Conservation (phyloP, 2,329 filamentous ascomycete species). For the Fusarium udum region DNA sequence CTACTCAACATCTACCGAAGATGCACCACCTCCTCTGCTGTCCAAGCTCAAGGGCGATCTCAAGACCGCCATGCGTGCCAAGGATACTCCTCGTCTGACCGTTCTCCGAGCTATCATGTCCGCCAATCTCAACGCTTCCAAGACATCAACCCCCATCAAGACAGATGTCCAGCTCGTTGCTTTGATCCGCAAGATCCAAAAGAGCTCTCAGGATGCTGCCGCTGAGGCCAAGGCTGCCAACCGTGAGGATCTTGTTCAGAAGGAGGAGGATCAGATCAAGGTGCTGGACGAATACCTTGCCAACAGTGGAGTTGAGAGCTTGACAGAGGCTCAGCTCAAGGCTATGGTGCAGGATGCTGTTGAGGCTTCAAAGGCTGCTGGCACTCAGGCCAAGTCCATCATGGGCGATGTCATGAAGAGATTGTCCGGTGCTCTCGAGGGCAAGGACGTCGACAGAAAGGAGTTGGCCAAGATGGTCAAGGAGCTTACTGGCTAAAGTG, state of each 20-base stretch:
- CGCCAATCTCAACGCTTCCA: constrained; percentile 78
- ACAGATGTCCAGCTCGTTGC: constrained; percentile 75
- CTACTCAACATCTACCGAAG: constrained; percentile 49
- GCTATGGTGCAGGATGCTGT: constrained; percentile 62
- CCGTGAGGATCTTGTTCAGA: constrained; percentile 74
- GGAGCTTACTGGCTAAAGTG: constrained; percentile 48
- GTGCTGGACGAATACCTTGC: constrained; percentile 73
- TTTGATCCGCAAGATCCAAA: constrained; percentile 72
- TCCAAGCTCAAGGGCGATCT: constrained; percentile 68
- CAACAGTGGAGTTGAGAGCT: constrained; percentile 65
- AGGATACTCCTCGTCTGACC: constrained; percentile 70
- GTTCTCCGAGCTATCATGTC: constrained; percentile 76
- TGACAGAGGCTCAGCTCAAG: constrained; percentile 68
- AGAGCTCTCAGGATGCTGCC: constrained; percentile 65
- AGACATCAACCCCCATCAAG: constrained; percentile 74
- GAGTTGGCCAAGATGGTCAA: constrained; percentile 70
- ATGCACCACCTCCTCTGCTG: constrained; percentile 58
- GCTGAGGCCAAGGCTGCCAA: constrained; percentile 71
- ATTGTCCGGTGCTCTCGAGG: constrained; percentile 65
- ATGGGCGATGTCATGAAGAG: constrained; percentile 72
- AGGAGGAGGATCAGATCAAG: constrained; percentile 72
- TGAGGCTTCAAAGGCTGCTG: constrained; percentile 59
- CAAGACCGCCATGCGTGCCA: constrained; percentile 72
- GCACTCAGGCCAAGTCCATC: constrained; percentile 55
- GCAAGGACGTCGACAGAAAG: constrained; percentile 70